Conservation (phyloP, 2,329 filamentous ascomycete species). For the Monosporascus sp. region DNA sequence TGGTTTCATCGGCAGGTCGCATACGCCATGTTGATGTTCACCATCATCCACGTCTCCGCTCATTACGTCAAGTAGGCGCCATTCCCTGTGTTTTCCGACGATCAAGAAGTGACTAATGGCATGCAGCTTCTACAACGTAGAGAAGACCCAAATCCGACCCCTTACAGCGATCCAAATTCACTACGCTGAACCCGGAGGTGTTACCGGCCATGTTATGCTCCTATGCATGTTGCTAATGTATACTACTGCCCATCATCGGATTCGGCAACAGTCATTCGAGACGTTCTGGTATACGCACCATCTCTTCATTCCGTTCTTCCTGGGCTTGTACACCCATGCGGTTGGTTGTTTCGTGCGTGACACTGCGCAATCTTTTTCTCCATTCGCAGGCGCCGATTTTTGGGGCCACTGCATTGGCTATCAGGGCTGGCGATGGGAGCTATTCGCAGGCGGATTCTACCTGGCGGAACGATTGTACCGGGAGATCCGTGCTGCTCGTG, state of each 20-base stretch:
- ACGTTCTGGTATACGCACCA: slow-evolving; percentile 99
- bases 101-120: slow-evolving; percentile 18
- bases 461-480: slow-evolving; percentile 84
- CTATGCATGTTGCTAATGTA: slow-evolving; percentile 99
- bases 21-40: slow-evolving; percentile 82
- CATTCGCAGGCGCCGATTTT: slow-evolving; percentile 75
- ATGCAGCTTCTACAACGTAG: slow-evolving; percentile 85
- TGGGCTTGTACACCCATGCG: slow-evolving; percentile 92
- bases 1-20: slow-evolving; percentile 97
- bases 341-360: slow-evolving; percentile 96
- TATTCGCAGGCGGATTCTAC: slow-evolving; percentile 80
- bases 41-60: slow-evolving; percentile 65
- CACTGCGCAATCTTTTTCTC: slow-evolving; percentile 64
- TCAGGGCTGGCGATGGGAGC: slow-evolving; percentile 94
- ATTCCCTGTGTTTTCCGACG: neutral
- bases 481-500: slow-evolving; percentile 76
- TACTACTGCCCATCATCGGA: slow-evolving; percentile 87
- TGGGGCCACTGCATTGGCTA: slow-evolving; percentile 95
- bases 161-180: slow-evolving; percentile 84
- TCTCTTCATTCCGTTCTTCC: slow-evolving; percentile 91
- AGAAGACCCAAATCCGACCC: slow-evolving; percentile 74
- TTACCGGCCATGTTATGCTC: slow-evolving; percentile 96
- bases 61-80: slow-evolving; percentile 86
- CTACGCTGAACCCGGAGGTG: slow-evolving; percentile 80
- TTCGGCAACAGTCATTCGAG: slow-evolving; percentile 95